Evolutionary conservation across 2,329 filamentous ascomycete species (phyloP).

Genomic region (Apiospora marii): DNA sequence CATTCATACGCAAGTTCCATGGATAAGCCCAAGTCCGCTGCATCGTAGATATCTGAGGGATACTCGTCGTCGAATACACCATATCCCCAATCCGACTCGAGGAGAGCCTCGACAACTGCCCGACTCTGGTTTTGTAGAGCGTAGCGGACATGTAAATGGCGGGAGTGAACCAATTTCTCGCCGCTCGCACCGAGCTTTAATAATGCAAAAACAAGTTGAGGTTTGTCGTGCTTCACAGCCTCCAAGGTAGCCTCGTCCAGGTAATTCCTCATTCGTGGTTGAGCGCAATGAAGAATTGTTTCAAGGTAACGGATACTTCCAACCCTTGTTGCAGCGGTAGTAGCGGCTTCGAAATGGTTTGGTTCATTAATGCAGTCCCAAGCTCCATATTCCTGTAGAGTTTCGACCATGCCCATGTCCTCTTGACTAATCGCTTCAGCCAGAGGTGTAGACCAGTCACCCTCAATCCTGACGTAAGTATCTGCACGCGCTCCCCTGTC

Average conservation of each 20-base stretch:
- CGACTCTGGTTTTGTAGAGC: background rate
- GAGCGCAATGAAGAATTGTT: too few relatives aligned
- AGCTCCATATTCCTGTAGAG: background rate
- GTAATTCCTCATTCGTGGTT: rapidly evolving
- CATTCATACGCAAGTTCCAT: background rate
- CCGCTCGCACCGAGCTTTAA: background rate
- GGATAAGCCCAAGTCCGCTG: background rate
- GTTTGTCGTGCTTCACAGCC: background rate
- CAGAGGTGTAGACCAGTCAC: background rate
- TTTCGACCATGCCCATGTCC: background rate
- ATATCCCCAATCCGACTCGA: background rate
- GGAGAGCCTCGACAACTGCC: background rate
- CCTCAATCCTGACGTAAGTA: too few relatives aligned
- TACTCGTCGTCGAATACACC: too few relatives aligned
- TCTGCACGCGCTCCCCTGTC: slow-evolving; percentile 1
- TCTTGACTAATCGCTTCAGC: background rate
- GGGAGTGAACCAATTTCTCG: too few relatives aligned
- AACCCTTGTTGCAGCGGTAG: background rate
- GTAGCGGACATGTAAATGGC: too few relatives aligned
- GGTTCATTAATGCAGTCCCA: background rate
- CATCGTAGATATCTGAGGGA: too few relatives aligned
- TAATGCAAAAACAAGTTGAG: background rate
- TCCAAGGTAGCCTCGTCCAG: rapidly evolving
- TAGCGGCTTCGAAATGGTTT: background rate
- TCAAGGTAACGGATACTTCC: background rate